Evolutionary conservation across 371 early-diverging fungal genomes (phyloP), one percentile per base, ranked within the genome.

Genomic region (Batkoa obscura): DNA sequence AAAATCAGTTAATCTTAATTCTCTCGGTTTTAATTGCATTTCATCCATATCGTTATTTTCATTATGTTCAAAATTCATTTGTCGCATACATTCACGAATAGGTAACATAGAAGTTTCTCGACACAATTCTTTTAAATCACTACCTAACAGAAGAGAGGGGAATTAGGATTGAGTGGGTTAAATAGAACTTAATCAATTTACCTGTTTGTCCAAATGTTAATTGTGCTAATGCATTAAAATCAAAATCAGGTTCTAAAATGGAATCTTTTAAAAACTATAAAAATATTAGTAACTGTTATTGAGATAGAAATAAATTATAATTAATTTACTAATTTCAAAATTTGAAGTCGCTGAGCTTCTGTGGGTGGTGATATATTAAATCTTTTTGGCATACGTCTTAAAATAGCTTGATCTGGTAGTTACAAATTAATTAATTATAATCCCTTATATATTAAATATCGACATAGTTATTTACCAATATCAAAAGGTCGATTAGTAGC

Each of bases 401-500:
- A 65, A 61, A 97, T 90, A 34, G 98, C 98, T 30, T 83, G 75
- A 65, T 97, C 94, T 58, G 30, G 46, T 55, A 2, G 32, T 33
- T 17, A 30, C 12, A 23, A 35, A 0, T 46, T n/a, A n/a, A 30
- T 42, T 12, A 34, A 34, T 35, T 35, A 41, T 32, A 33, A 34
- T 43, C n/a, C n/a, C 56, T 17, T 36, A 10, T 6, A 39, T 17
- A 32, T 51, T 23, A 1, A 15, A 34, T 6, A 34, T 32, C 9
- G 34, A 34, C 46, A 23, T 31, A 46, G 5, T 5, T 17, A 62
- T 6, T 31, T 51, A 66, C 65, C 74, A 45, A 97, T 90, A 63
- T 97, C 98, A 66, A 84, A 83, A n/a, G 96, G 95, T 43, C 98
- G 72, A 68, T 97, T 97, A 1, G 98, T 95, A 0, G 97, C 97